Base-by-base conservation (phyloP, 768 basidiomycete genomes). In the Serpula lacrymans region DNA sequence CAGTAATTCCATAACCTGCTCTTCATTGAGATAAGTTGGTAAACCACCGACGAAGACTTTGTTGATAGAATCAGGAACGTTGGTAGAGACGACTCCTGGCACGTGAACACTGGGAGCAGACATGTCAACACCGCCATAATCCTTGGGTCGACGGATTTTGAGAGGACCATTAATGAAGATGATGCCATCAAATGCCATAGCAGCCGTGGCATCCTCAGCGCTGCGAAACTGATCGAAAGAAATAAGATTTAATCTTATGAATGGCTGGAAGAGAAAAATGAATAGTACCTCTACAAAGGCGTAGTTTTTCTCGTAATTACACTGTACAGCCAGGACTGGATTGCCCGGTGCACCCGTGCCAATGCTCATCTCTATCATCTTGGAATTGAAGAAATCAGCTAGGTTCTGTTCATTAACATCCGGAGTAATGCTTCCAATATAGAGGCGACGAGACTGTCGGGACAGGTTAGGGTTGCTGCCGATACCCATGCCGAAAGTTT, bases 221-320 rank as follows among this genome's bases (percentile, higher is more conserved):
- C 89, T 94, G 43, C 95, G 92, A 75, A 98, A 98, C 95, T 98
- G 54, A n/a, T n/a, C n/a, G 5, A 53, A 45, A 29, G 5, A 24
- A 21, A 29, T 14, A 48, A 40, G 18, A 40, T 50, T 28, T 42
- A 60, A 34, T 22, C 32, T 8, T 23, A 24, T 4, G n/a, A 14
- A 10, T 18, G 6, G 21, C 52, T 13, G 25, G 29, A 28, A 41
- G 24, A 23, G 17, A 41, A 3, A n/a, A 37, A 17, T 17, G 30
- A 25, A 27, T 55, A 74, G 48, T 59, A 95, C 95, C 74, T 99
- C 96, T 38, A 98, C 88, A 59, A 97, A 99, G 1, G 96, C 96
- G 58, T 97, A 99, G 53, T 91, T 93, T 74, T 98, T 99, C 64
- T 98, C 96, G 54, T 93, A 93, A 58, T 97, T 97, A 69, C 96